A percentile compares a stretch with the other conserved stretches of the same genome.
Evolutionary conservation across 192 early-diverging fungal genomes (phyloP).

Genomic region (Mortierella antarctica): DNA sequence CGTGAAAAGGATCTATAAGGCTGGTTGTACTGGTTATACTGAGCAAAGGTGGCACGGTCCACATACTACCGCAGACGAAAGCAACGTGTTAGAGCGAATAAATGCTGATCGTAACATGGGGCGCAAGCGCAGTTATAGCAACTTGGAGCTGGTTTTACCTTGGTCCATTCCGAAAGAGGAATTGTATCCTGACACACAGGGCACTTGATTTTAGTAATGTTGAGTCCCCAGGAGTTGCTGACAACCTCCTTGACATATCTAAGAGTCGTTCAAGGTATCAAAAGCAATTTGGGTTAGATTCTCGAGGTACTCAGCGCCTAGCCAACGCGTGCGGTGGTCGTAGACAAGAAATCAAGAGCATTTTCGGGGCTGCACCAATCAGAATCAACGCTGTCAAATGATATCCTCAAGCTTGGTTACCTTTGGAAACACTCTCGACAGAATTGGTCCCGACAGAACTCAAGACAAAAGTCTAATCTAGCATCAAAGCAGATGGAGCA

Average conservation of each 20-base stretch:
- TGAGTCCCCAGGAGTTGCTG: constrained; percentile 67
- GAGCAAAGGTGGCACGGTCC: constrained; percentile 49
- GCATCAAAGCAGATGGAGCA: constrained; percentile 72
- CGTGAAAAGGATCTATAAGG: constrained; percentile 64
- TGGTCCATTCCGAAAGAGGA: constrained; percentile 64
- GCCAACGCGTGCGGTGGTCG: too few relatives aligned
- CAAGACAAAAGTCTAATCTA: constrained; percentile 65
- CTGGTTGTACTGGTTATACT: constrained; percentile 64
- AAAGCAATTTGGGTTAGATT: not conserved
- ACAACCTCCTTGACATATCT: constrained; percentile 68
- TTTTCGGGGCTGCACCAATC: constrained; percentile 20
- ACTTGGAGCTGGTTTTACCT: constrained; percentile 10
- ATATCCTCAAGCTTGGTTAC: constrained; percentile 42
- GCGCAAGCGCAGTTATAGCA: not conserved
- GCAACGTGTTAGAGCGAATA: not conserved
- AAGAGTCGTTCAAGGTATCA: not conserved
- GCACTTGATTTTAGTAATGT: constrained; percentile 67
- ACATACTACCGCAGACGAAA: constrained; percentile 53
- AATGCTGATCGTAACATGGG: not conserved
- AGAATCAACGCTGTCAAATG: constrained; percentile 25
- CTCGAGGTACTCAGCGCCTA: not conserved
- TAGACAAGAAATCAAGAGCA: too few relatives aligned
- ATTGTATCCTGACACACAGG: constrained; percentile 66
- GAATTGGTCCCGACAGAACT: constrained; percentile 66
- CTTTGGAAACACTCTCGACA: constrained; percentile 65